Evolutionary conservation across 108 stramenopile genomes (phyloP).

Genomic region (Skeletonema costatum): DNA sequence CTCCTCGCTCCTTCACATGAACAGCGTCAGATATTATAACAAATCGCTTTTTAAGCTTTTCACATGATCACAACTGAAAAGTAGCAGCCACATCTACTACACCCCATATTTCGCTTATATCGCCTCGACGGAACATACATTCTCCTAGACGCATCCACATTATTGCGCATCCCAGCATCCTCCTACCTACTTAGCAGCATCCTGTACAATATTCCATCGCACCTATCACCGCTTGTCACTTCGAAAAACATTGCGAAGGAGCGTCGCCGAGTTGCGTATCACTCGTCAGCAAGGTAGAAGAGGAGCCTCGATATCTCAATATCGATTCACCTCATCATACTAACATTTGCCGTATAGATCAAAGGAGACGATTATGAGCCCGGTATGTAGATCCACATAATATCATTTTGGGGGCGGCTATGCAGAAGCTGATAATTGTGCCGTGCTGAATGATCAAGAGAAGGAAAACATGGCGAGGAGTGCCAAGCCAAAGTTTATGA

Average conservation of each 20-base stretch:
- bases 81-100: constrained; percentile 6
- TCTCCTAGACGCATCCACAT: constrained; percentile 40
- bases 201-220: constrained; percentile 70
- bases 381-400: constrained; percentile 16
- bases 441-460: constrained; percentile 33
- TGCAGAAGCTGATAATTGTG: constrained; percentile 18
- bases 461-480: constrained; percentile 45
- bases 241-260: constrained; percentile 58
- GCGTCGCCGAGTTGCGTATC: constrained; percentile 61
- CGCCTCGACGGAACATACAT: constrained; percentile 78
- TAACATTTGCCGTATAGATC: constrained; percentile 65
- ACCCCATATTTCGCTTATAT: constrained; percentile 65
- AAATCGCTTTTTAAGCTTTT: no score
- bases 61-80: background rate
- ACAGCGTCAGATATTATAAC: no score
- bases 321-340: constrained; percentile 40
- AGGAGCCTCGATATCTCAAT: constrained; percentile 50
- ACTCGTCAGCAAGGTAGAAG: constrained; percentile 73
- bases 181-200: constrained; percentile 30
- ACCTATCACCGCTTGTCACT: constrained; percentile 69
- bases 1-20: no score
- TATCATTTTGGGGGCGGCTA: constrained; percentile 1
- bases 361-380: constrained; percentile 51
- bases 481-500: constrained; percentile 46
- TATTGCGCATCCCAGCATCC: constrained; percentile 36